A percentile compares a stretch with the other conserved stretches of the same genome.
Conservation (phyloP, 495 filamentous ascomycete species). For the Podospora pseudopauciseta region DNA sequence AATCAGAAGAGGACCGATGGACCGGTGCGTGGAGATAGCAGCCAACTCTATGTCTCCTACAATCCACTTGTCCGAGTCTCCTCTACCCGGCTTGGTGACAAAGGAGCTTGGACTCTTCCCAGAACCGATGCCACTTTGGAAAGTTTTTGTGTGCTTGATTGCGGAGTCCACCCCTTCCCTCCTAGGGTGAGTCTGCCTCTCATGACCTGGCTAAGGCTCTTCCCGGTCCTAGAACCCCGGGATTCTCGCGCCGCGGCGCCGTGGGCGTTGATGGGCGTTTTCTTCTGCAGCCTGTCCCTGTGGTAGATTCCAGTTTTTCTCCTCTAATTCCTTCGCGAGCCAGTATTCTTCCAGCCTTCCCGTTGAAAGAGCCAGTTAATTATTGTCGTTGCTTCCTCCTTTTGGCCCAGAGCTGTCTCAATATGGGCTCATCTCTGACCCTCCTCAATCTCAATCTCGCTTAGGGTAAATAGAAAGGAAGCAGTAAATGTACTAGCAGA, state of each 20-base stretch:
- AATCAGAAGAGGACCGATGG: too few species aligned
- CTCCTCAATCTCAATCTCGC: too few species aligned
- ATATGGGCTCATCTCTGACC: too few species aligned
- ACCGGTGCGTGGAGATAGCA: neutral
- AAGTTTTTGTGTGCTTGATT: neutral
- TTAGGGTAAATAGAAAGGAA: too few species aligned
- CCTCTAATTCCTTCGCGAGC: slow-evolving; percentile 3
- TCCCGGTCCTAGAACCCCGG: slow-evolving; percentile 2
- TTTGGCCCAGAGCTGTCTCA: too few species aligned
- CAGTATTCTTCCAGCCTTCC: neutral
- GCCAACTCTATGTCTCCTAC: slow-evolving; percentile 3
- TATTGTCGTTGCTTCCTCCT: too few species aligned
- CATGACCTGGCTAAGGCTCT: neutral
- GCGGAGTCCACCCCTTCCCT: slow-evolving; percentile 1
- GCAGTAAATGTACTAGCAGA: too few species aligned
- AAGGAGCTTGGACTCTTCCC: slow-evolving; percentile 2
- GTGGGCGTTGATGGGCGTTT: slow-evolving; percentile 3
- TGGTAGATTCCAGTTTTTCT: neutral
- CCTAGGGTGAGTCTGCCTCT: neutral
- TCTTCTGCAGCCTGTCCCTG: slow-evolving; percentile 3
- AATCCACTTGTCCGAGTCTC: slow-evolving; percentile 2
- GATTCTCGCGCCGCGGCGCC: neutral
- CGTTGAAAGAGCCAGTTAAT: too few species aligned
- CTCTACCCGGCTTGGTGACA: slow-evolving; percentile 4
- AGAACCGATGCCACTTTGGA: slow-evolving; percentile 1